Base-by-base conservation (phyloP, 371 early-diverging fungal species). In the Mucor saturninus region DNA sequence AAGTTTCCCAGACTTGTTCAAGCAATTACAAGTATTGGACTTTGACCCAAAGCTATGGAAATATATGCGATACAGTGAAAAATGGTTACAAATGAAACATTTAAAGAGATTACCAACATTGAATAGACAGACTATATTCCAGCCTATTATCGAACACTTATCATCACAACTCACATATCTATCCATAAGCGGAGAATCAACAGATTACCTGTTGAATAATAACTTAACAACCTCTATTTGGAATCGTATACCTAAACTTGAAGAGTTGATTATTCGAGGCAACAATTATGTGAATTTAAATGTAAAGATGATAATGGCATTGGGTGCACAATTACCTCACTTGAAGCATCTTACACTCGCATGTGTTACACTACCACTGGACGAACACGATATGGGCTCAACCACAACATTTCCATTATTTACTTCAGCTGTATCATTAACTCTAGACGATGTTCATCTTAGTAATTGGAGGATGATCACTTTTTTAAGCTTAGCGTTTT, bases 11-110 rank as follows among this genome's bases (percentile, higher is more conserved):
- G 37, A 21, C 9, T 62, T 62, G 26, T 62, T 70, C 51, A 35
- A 42, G 11, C 38, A 59, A 0, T 54, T 70, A 10, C 29, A 58
- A 26, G 15, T 59, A 15, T 55, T 70, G 11, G 66, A 65, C 13
- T 70, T 70, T 39, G 70, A 70, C 46, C 70, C 70, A 28, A 30
- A 54, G 39, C 59, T 65, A n/a, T 70, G 70, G 70, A 46, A 59
- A 7, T 70, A 70, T 21, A 65, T 70, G 65, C 45, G 70, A 29
- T 58, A 54, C 15, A 50, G 55, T 1, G 50, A 61, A 2, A 31
- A 30, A 15, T 56, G 58, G 8, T 21, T 10, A 0, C 13, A 45
- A 4, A 54, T 65, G 48, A 49, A 65, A 32, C 35, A 49, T 3
- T 39, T 70, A 7, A 54, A 50, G 4, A 62, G 62, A 38, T 46